Evolutionary conservation across 768 basidiomycete genomes (phyloP).

Genomic region (Calocybe indica): DNA sequence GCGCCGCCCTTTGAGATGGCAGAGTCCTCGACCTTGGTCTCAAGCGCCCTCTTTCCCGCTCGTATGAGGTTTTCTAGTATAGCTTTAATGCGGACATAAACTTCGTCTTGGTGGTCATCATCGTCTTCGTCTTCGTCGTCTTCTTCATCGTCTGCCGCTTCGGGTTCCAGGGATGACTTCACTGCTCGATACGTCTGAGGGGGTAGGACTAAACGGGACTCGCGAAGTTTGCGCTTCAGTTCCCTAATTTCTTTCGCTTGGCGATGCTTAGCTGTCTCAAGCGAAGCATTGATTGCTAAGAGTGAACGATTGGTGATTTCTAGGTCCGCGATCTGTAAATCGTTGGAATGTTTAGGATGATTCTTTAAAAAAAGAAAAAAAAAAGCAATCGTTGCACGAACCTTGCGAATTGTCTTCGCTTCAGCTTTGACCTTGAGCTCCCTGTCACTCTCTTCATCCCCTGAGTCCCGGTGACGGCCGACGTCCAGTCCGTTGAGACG

Average conservation of each 20-base stretch:
- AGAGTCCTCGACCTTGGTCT: slow-evolving; percentile 49
- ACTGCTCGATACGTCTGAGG: slow-evolving; percentile 55
- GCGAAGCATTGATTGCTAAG: slow-evolving; percentile 74
- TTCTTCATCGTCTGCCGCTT: slow-evolving; percentile 36
- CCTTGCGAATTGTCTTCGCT: slow-evolving; percentile 87
- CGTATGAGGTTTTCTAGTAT: slow-evolving; percentile 60
- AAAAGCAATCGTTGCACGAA: slow-evolving; percentile 20
- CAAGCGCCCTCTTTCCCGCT: slow-evolving; percentile 56
- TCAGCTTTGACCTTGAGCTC: slow-evolving; percentile 58
- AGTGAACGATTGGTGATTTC: slow-evolving; percentile 89
- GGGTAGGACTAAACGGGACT: slow-evolving; percentile 74
- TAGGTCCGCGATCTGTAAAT: slow-evolving; percentile 76
- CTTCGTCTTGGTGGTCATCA: slow-evolving; percentile 41
- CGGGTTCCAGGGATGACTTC: slow-evolving; percentile 40
- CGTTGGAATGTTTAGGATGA: neutral
- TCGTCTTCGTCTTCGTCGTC: slow-evolving; percentile 41
- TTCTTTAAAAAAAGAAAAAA: too few species aligned
- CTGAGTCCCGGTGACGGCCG: slow-evolving; percentile 20
- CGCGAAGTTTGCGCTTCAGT: slow-evolving; percentile 74
- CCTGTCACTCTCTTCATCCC: slow-evolving; percentile 21
- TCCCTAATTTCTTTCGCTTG: slow-evolving; percentile 86
- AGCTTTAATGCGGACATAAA: slow-evolving; percentile 57
- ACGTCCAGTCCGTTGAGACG: slow-evolving; percentile 25
- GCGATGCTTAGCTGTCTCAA: slow-evolving; percentile 74
- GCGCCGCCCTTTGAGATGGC: slow-evolving; percentile 31